Conservation (phyloP, 352 stramenopile species). For the Pythium guiyangense region DNA sequence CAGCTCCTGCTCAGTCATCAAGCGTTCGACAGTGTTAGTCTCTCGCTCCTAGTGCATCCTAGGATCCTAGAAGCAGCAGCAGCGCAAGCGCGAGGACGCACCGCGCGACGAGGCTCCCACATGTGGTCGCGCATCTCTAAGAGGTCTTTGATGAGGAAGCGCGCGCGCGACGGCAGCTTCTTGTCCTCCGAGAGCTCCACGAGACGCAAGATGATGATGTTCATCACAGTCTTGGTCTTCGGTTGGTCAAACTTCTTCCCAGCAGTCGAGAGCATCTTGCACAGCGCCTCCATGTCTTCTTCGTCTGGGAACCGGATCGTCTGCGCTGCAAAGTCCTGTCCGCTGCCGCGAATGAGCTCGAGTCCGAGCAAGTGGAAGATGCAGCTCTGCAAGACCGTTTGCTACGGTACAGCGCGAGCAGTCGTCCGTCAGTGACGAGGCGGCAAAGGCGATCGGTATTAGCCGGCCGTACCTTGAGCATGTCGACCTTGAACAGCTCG, state of each 20-base stretch:
- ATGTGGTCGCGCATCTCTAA: constrained; percentile 83
- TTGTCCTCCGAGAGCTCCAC: constrained; percentile 78
- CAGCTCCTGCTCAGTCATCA: constrained; percentile 37
- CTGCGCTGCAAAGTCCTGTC: constrained; percentile 49
- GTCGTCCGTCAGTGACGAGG: not conserved
- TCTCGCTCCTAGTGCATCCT: not conserved
- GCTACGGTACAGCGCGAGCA: constrained; percentile 15
- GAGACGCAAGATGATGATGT: constrained; percentile 80
- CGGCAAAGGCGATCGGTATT: not conserved
- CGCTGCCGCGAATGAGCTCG: constrained; percentile 46
- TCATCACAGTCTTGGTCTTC: constrained; percentile 75
- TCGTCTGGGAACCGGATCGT: constrained; percentile 77
- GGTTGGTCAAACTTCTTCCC: constrained; percentile 87
- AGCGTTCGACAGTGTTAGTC: not conserved
- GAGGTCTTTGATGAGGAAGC: constrained; percentile 83
- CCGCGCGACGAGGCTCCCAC: constrained; percentile 81
- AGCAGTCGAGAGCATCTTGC: constrained; percentile 79
- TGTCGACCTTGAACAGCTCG: constrained; percentile 83
- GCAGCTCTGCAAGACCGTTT: constrained; percentile 70
- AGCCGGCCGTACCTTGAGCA: constrained; percentile 54
- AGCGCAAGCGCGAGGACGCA: constrained; percentile 9
- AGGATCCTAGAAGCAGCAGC: not conserved
- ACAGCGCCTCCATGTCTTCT: constrained; percentile 80
- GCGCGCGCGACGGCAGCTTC: constrained; percentile 62
- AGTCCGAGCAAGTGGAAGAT: constrained; percentile 80